Evolutionary conservation across 352 stramenopile genomes (phyloP).

Genomic region (Phytophthora aleatoria): DNA sequence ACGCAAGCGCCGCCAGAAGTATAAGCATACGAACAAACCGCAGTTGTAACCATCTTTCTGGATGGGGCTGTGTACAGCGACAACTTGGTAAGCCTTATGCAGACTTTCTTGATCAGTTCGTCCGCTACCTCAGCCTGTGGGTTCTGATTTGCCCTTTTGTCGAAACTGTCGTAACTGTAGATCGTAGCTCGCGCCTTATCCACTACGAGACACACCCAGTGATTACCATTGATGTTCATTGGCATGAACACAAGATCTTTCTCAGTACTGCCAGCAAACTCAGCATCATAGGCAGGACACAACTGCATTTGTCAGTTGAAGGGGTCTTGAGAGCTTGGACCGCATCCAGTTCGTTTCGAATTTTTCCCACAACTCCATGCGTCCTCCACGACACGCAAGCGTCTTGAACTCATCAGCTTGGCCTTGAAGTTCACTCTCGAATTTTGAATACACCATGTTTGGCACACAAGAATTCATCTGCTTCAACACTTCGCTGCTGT

Average conservation of each 20-base stretch:
- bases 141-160: slow-evolving; percentile 8
- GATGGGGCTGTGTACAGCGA: not conserved
- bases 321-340: not conserved
- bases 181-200: not conserved
- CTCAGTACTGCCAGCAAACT: not conserved
- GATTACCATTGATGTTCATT: slow-evolving; percentile 10
- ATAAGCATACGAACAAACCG: not conserved
- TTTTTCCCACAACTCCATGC: not conserved
- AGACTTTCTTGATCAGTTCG: not conserved
- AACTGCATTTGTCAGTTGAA: not conserved
- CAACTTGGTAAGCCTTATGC: not conserved
- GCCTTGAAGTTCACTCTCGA: not conserved
- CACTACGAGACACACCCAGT: slow-evolving; percentile 8
- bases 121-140: not conserved
- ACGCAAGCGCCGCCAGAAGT: not conserved
- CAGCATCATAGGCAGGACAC: not conserved
- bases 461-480: slow-evolving; percentile 12
- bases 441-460: slow-evolving; percentile 9
- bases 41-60: not conserved
- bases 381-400: not conserved
- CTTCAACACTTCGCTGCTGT: slow-evolving; percentile 2
- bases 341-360: slow-evolving; percentile 3
- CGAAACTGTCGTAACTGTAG: slow-evolving; percentile 14
- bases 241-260: slow-evolving; percentile 12
- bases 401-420: slow-evolving; percentile 10